Conservation (phyloP, 768 basidiomycete genomes). For the Boletus tylopilopsis region DNA sequence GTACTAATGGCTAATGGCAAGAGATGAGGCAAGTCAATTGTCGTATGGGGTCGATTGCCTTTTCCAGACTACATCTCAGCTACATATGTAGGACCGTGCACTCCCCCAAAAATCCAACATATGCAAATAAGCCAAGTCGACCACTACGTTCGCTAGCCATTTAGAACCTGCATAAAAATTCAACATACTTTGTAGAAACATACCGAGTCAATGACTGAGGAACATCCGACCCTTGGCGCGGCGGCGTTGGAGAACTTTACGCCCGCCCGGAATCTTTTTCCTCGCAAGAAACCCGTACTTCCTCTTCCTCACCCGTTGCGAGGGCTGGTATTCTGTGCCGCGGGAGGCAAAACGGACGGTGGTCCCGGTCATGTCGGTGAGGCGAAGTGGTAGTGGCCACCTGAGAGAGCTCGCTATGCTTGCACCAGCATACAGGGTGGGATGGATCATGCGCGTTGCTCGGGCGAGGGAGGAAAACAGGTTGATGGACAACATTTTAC, state of each 20-base stretch:
- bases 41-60: no score
- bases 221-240: conserved; percentile 73
- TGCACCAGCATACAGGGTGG: conserved; percentile 11
- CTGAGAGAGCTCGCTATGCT: conserved; percentile 14
- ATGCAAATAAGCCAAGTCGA: no score
- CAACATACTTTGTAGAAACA: neutral
- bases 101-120: no score
- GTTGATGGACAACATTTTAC: conserved; percentile 9
- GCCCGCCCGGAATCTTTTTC: conserved; percentile 62
- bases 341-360: conserved; percentile 55
- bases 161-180: neutral
- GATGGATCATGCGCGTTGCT: conserved; percentile 21
- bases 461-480: conserved; percentile 22
- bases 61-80: no score
- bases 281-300: conserved; percentile 88
- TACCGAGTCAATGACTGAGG: conserved; percentile 63
- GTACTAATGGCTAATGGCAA: no score
- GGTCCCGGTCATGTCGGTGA: conserved; percentile 16
- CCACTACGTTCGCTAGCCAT: neutral
- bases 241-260: conserved; percentile 68
- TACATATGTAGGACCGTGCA: no score
- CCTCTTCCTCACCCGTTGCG: conserved; percentile 87
- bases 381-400: conserved; percentile 21
- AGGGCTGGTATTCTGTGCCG: conserved; percentile 96
- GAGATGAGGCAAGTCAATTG: no score